Base-by-base conservation (phyloP, 2,329 filamentous ascomycete species). In the Drechmeria coniospora region DNA sequence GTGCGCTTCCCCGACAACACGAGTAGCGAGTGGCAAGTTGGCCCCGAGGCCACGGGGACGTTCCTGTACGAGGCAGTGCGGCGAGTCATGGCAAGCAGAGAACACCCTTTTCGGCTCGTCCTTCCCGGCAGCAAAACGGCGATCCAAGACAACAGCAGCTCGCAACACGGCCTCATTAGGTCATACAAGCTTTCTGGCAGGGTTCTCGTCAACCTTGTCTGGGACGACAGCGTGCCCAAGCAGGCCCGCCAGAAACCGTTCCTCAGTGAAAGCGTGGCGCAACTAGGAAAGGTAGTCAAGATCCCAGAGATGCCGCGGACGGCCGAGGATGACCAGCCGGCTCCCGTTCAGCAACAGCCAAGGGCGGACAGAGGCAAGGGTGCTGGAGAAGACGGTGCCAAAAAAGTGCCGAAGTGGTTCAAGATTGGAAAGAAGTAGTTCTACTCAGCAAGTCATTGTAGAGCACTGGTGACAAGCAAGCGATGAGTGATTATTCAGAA, bases 1-100 rank as follows among this genome's bases (percentile, higher is more conserved):
- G 68, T 94, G 26, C 78, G 86, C 15, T 86, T 94, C 41, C 87
- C 87, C 0, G 86, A 95, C 47, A 80, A 86, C 40, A 79, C 74
- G 32, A 74, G 76, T 29, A 71, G 84, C 18, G 71, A 83, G 28
- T 76, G 76, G 55, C 66, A 63, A n/a, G 73, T 92, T 38, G 65
- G 63, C 2, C 70, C 72, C 13, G 49, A 59, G 1, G 76, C 86
- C 29, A 83, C 79, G 0, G 79, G 76, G 2, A 61, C 65, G 3
- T 66, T 69, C 27, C 59, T 98, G 2, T 83, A 95, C 53, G 58
- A 62, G 10, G 82, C 79, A 37, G 80, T 93, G 12, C 63, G 73
- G 28, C 61, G 61, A 23, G 72, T 87, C 35, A 75, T 98, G 50
- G 67, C 72, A 2, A 51, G 70, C 31, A 59, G 63, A 6, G 53